These are phyloP conservation scores for Paramecium sonneborni DNA, from an alignment of 73 alveolate genomes.

Conservation along the genomic window DNA sequence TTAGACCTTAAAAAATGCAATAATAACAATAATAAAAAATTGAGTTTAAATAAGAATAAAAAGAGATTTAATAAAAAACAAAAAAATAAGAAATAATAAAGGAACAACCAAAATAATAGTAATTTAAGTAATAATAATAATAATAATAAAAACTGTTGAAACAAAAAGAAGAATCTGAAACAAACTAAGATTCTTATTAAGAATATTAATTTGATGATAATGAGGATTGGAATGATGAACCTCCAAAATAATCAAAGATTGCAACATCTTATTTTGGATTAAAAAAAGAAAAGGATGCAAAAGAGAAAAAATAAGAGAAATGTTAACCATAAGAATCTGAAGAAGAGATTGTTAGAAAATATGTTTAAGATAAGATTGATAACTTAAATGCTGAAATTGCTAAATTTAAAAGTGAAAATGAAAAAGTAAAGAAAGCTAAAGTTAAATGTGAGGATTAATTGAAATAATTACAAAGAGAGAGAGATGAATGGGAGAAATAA, in stretches of 20 bases:
- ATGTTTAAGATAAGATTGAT: constrained; percentile 50
- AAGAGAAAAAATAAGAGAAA: neutral
- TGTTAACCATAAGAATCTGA: constrained; percentile 48
- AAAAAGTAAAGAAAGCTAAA: constrained; percentile 62
- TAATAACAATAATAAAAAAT: constrained; percentile 19
- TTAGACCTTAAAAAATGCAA: neutral
- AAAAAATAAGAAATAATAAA: neutral
- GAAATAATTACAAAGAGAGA: constrained; percentile 49
- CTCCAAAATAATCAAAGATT: constrained; percentile 10
- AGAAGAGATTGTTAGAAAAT: constrained; percentile 43
- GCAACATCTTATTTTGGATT: neutral
- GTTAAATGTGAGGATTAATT: constrained; percentile 58
- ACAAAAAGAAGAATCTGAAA: constrained; percentile 15
- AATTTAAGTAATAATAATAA: neutral
- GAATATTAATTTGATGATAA: constrained; percentile 67
- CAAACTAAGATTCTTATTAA: neutral
- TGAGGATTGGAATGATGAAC: constrained; percentile 66
- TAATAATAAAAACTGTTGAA: neutral
- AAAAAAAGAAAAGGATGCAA: constrained; percentile 1
- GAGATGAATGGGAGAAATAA: constrained; percentile 54
- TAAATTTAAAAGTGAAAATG: constrained; percentile 63
- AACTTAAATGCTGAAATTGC: constrained; percentile 25
- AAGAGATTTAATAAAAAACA: neutral
- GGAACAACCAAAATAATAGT: neutral
- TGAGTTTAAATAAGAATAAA: neutral